Percentiles rank a stretch among this genome's conserved stretches.
phyloP scores from a whole-genome alignment of 148 eudicot species.

The Rhododendron henanense region DNA sequence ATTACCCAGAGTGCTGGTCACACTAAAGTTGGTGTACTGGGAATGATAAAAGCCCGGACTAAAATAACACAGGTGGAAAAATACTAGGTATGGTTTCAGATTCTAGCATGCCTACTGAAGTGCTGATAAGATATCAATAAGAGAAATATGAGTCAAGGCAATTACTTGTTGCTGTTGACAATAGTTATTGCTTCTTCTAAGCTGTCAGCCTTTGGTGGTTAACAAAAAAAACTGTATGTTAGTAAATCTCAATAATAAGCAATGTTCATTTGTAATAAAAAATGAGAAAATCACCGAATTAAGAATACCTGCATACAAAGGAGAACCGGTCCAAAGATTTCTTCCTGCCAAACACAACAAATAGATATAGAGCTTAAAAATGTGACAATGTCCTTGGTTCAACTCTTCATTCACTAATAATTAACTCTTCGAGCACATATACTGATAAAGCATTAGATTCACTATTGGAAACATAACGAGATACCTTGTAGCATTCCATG shows the following conservation, averaged over 20 bases:
- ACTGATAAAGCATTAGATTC: neutral
- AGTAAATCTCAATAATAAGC: slow-evolving; percentile 1
- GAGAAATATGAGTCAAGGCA: slow-evolving; percentile 5
- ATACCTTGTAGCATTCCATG: slow-evolving; percentile 47
- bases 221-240: neutral
- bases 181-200: slow-evolving; percentile 41
- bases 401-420: neutral
- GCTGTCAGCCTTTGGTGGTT: slow-evolving; percentile 30
- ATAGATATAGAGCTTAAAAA: neutral
- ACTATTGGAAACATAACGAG: neutral
- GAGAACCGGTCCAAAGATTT: slow-evolving; percentile 38
- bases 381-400: neutral
- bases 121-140: neutral
- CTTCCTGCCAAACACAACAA: slow-evolving; percentile 29
- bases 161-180: slow-evolving; percentile 36
- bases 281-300: neutral
- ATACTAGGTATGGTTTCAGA: neutral
- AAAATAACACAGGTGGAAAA: neutral
- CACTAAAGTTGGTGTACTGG: neutral
- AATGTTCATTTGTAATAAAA: neutral
- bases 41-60: neutral
- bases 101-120: neutral
- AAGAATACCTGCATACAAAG: slow-evolving; percentile 34
- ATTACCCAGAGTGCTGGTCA: neutral
- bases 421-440: neutral